Conservation (phyloP, 1,284 basidiomycete species). For the Moesziomyces globuligerus region DNA sequence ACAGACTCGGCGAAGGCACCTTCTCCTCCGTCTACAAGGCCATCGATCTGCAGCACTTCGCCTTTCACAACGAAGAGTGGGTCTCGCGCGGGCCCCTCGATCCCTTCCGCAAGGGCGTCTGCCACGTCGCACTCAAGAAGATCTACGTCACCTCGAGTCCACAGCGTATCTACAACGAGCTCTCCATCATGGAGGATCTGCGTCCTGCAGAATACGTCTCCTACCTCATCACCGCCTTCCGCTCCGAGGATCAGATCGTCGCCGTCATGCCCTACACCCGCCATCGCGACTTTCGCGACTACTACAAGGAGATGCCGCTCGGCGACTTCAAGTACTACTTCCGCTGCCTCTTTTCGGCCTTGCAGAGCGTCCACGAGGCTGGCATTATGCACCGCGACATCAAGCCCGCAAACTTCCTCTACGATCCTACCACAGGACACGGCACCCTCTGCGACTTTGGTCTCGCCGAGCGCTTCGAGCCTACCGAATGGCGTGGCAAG, state of each 20-base stretch:
- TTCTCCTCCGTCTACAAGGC: slow-evolving; percentile 99
- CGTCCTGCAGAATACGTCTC: slow-evolving; percentile 58
- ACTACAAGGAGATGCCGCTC: slow-evolving; percentile 78
- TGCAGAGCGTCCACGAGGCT: slow-evolving; percentile 87
- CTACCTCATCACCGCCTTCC: slow-evolving; percentile 93
- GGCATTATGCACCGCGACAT: slow-evolving; percentile 95
- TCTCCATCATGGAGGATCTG: slow-evolving; percentile 86
- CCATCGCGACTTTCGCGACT: slow-evolving; percentile 92
- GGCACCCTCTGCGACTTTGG: slow-evolving; percentile 96
- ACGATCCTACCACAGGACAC: slow-evolving; percentile 82
- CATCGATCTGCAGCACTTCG: slow-evolving; percentile 79
- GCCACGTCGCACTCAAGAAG: slow-evolving; percentile 93
- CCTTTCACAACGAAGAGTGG: slow-evolving; percentile 86
- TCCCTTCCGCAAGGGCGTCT: slow-evolving; percentile 45
- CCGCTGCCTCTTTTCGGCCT: slow-evolving; percentile 86
- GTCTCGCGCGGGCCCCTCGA: slow-evolving; percentile 35
- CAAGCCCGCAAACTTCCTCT: slow-evolving; percentile 98
- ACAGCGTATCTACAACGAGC: slow-evolving; percentile 90
- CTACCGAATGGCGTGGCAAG: slow-evolving; percentile 62
- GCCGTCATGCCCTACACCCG: slow-evolving; percentile 93
- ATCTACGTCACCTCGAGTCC: slow-evolving; percentile 97
- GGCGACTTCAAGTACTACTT: slow-evolving; percentile 85
- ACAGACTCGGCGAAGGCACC: slow-evolving; percentile 92
- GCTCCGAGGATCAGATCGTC: slow-evolving; percentile 90
- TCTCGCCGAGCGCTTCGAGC: slow-evolving; percentile 70